Evolutionary conservation across 2,329 filamentous ascomycete species (phyloP), one percentile per base, ranked within the genome.

Genomic region (Dactylellina cionopaga): DNA sequence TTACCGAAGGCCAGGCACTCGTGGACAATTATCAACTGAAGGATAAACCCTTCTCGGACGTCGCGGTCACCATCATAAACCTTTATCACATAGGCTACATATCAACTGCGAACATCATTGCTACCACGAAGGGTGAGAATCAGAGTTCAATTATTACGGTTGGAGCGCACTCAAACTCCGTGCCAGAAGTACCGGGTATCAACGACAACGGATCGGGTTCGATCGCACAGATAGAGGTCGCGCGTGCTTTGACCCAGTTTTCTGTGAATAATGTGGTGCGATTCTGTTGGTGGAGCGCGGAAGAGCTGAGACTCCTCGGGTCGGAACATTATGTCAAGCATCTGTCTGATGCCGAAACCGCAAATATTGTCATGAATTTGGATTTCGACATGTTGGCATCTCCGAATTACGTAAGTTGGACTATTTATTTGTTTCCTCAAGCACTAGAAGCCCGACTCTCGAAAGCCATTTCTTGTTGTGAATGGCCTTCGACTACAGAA

Each of bases 361-460:
- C 85, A 70, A 87, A 86, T 79, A 87, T 90, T 76, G 82, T 84
- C 3, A 85, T 89, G 27, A 88, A 89, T 81, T 84, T 89, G 78
- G 88, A 90, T 81, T 89, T 88, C 76, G 88, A 90, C 79, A 90
- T 90, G 88, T 87, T 89, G 76, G 84, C 84, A 1, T 85, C 83
- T 1, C 85, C 85, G 17, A 88, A 88, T 80, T 87, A 83, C 75
- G 83, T 80, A 46, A 44, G 55, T 58, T 5, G 15, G 6, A 6
- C 7, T 9, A 46, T 7, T 35, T 6, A 6, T 35, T 29, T 47
- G 44, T n/a, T 1, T 2, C 11, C 15, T 3, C 22, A 25, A 10
- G 25, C 6, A 5, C 7, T 7, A 41, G 9, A 41, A 7, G 5
- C 19, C 1, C 11, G 22, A 25, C 29, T 29, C 3, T 27, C 9